A percentile compares a stretch with the other conserved stretches of the same genome.
phyloP scores from a whole-genome alignment of 805 yeast genomes.

The Naumovozyma baii region DNA sequence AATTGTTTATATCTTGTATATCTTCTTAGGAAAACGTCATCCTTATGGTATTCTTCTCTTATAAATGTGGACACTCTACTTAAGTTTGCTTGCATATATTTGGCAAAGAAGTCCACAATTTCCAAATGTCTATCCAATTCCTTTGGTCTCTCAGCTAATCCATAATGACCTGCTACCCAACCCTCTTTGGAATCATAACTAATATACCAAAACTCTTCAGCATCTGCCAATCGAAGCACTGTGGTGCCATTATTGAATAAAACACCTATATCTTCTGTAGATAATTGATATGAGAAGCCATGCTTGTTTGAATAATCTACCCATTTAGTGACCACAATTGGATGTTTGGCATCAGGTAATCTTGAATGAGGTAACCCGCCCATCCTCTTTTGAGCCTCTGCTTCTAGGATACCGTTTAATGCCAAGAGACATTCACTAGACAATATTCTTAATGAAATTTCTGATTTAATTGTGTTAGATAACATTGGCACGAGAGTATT shows the following conservation, averaged over 20 bases:
- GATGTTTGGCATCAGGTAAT: constrained; percentile 35
- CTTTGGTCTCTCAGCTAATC: constrained; percentile 35
- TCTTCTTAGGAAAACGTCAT: constrained; percentile 67
- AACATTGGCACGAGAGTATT: constrained; percentile 28
- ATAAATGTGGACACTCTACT: constrained; percentile 55
- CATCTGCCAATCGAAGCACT: constrained; percentile 58
- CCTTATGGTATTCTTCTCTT: constrained; percentile 49
- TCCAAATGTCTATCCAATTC: constrained; percentile 62
- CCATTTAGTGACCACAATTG: constrained; percentile 82
- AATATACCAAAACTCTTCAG: constrained; percentile 57
- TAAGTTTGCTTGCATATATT: constrained; percentile 84
- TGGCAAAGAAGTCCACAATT: constrained; percentile 78
- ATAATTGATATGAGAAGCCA: constrained; percentile 88
- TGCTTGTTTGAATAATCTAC: constrained; percentile 94
- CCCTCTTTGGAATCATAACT: constrained; percentile 40
- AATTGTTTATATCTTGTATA: constrained; percentile 65
- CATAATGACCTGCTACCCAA: constrained; percentile 44
- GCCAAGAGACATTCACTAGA: constrained; percentile 40
- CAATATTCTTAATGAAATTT: constrained; percentile 31
- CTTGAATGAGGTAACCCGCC: constrained; percentile 28
- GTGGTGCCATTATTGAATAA: constrained; percentile 79
- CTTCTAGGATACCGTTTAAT: constrained; percentile 36
- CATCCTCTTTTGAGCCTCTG: constrained; percentile 39
- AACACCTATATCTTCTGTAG: constrained; percentile 85
- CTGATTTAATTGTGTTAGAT: constrained; percentile 31